These are phyloP conservation scores for Cercospora sp. DNA, from an alignment of 2,329 filamentous ascomycete genomes.

Conservation along the genomic window DNA sequence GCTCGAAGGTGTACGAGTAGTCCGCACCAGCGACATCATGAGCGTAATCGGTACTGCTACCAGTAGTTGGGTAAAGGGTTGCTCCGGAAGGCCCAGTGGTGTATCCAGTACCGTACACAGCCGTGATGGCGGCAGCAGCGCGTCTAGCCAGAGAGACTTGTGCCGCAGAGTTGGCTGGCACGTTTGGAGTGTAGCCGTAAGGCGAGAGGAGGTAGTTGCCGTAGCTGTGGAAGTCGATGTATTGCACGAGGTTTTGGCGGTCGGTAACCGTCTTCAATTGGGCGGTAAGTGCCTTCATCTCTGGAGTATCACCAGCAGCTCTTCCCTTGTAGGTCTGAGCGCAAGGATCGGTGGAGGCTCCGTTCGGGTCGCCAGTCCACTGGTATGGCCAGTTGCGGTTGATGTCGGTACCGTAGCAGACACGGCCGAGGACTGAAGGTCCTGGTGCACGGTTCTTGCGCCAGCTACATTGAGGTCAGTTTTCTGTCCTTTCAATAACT, in stretches of 20 bases:
- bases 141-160: slow-evolving; percentile 54
- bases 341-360: slow-evolving; percentile 56
- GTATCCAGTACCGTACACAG: slow-evolving; percentile 52
- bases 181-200: slow-evolving; percentile 61
- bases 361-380: slow-evolving; percentile 50
- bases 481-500: neutral
- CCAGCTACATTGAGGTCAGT: slow-evolving; percentile 43
- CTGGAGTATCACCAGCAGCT: slow-evolving; percentile 49
- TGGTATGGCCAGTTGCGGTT: slow-evolving; percentile 60
- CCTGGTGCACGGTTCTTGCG: slow-evolving; percentile 58
- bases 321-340: slow-evolving; percentile 49
- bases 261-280: slow-evolving; percentile 49
- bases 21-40: slow-evolving; percentile 45
- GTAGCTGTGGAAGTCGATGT: slow-evolving; percentile 67
- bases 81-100: slow-evolving; percentile 53
- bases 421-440: slow-evolving; percentile 34
- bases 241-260: slow-evolving; percentile 58
- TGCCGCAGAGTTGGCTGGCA: slow-evolving; percentile 48
- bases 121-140: slow-evolving; percentile 55
- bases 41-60: slow-evolving; percentile 49
- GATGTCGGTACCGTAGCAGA: slow-evolving; percentile 54
- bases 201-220: slow-evolving; percentile 59
- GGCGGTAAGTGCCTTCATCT: slow-evolving; percentile 53
- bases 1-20: slow-evolving; percentile 52
- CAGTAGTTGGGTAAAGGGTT: slow-evolving; percentile 53